phyloP scores from a whole-genome alignment of 169 alveolate genomes.

The Cryptosporidium bovis region DNA sequence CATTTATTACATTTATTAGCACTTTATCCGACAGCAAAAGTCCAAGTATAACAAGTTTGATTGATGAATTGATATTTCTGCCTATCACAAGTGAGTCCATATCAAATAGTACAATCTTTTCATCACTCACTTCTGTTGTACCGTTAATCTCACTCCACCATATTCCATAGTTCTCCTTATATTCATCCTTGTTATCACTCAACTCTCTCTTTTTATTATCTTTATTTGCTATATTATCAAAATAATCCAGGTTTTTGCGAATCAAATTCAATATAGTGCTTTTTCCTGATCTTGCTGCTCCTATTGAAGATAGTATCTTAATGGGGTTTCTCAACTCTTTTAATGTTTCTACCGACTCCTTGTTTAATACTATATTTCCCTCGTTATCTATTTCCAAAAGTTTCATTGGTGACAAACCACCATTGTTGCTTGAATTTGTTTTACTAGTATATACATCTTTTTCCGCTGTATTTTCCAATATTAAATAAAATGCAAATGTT shows the following conservation, averaged over 20 bases:
- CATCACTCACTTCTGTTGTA: neutral
- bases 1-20: slow-evolving; percentile 12
- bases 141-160: neutral
- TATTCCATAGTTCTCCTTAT: slow-evolving; percentile 6
- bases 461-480: too few relatives aligned
- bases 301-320: slow-evolving; percentile 76
- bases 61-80: slow-evolving; percentile 31
- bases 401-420: neutral
- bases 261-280: slow-evolving; percentile 81
- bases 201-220: neutral
- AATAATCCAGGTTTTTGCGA: neutral
- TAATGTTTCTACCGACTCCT: slow-evolving; percentile 34
- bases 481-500: too few relatives aligned
- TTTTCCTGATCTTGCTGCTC: slow-evolving; percentile 84
- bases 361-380: slow-evolving; percentile 1
- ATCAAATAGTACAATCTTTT: slow-evolving; percentile 4
- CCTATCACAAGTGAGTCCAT: slow-evolving; percentile 31
- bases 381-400: slow-evolving; percentile 24
- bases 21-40: slow-evolving; percentile 41
- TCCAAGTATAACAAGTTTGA: slow-evolving; percentile 12
- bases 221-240: neutral
- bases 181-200: neutral
- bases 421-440: too few relatives aligned
- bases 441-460: too few relatives aligned
- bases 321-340: slow-evolving; percentile 52